phyloP scores from a whole-genome alignment of 2,329 filamentous ascomycete species.

The Calonectria fujianensis region DNA sequence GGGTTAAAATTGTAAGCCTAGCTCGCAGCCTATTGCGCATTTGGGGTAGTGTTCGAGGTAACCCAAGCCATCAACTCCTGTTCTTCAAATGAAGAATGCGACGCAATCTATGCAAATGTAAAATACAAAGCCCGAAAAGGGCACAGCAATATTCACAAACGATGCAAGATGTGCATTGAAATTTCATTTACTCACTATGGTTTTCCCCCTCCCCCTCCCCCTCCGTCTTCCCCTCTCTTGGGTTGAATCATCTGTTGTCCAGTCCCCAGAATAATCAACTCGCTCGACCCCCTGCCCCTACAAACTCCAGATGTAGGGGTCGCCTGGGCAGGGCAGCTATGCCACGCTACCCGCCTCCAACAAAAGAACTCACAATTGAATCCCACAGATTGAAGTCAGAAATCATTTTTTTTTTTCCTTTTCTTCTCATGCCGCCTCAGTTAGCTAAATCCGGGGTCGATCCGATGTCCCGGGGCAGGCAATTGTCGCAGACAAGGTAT shows the following conservation, averaged over 20 bases:
- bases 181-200: neutral
- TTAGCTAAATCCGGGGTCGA: constrained; percentile 16
- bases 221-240: too few species aligned
- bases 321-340: constrained; percentile 20
- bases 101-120: neutral
- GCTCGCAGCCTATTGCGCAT: constrained; percentile 6
- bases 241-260: constrained; percentile 11
- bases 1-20: constrained; percentile 20
- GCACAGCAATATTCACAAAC: neutral
- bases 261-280: neutral
- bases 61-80: constrained; percentile 12
- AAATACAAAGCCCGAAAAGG: neutral
- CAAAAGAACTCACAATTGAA: constrained; percentile 31
- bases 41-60: constrained; percentile 18
- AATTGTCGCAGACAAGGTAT: constrained; percentile 15
- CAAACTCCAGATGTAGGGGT: constrained; percentile 10
- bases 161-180: neutral
- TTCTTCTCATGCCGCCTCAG: constrained; percentile 13
- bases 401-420: neutral
- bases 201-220: too few species aligned
- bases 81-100: neutral
- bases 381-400: constrained; percentile 8
- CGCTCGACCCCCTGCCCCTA: neutral
- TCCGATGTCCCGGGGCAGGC: constrained; percentile 19
- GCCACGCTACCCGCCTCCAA: constrained; percentile 21